phyloP scores from a whole-genome alignment of 2,329 filamentous ascomycete genomes.

The Teratosphaeria epicoccoides region DNA sequence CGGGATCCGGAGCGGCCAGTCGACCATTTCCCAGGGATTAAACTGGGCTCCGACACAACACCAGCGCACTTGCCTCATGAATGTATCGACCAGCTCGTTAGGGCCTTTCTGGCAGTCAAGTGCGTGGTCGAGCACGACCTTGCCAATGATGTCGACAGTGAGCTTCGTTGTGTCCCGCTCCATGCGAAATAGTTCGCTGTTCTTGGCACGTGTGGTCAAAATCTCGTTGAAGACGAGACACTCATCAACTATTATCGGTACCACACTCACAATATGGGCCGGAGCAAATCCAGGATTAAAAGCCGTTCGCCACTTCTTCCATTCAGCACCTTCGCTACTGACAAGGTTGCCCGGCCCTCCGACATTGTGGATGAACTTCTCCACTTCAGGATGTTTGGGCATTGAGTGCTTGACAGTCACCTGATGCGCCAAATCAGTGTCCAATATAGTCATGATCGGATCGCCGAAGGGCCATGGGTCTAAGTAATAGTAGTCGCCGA shows the following conservation, averaged over 20 bases:
- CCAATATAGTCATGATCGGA: conserved; percentile 27
- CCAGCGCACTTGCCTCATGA: conserved; percentile 29
- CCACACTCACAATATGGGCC: conserved; percentile 30
- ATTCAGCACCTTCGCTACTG: conserved; percentile 27
- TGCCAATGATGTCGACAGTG: conserved; percentile 35
- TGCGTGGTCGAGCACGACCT: conserved; percentile 29
- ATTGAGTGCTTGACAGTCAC: conserved; percentile 26
- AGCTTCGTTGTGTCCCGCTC: conserved; percentile 31
- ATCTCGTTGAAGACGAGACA: conserved; percentile 24
- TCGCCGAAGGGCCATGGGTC: conserved; percentile 35
- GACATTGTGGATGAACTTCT: conserved; percentile 26
- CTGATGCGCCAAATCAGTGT: conserved; percentile 30
- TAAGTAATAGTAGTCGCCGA: conserved; percentile 32
- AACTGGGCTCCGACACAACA: conserved; percentile 24
- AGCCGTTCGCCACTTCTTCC: conserved; percentile 34
- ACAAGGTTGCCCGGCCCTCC: conserved; percentile 30
- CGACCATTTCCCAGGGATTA: conserved; percentile 27
- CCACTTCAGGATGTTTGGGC: conserved; percentile 25
- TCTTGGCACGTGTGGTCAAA: conserved; percentile 26
- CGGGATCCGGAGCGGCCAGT: conserved; percentile 26
- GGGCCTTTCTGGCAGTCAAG: conserved; percentile 27
- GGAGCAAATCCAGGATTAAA: conserved; percentile 35
- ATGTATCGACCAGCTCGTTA: conserved; percentile 28
- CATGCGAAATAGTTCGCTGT: conserved; percentile 29
- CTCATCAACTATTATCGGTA: conserved; percentile 29